Evolutionary conservation across 352 stramenopile species (phyloP), one percentile per base, ranked within the genome.

Genomic region (Thalassiosira livingstoniorum): DNA sequence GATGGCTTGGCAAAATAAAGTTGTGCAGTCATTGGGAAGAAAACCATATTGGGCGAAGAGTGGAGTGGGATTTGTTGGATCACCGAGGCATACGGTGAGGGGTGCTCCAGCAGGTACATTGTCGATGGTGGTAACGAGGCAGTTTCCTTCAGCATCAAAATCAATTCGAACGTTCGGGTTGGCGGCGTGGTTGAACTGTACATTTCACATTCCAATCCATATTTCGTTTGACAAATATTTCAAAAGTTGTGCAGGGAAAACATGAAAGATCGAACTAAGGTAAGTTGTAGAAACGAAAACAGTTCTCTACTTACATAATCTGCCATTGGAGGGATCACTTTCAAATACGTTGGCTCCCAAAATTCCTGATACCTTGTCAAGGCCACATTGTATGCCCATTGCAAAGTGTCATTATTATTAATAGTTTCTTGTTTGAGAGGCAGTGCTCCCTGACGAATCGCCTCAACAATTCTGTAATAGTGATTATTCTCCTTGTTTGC

Each of bases 331-430:
- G 74, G 70, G 57, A 86, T 83, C 45, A 57, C n/a, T 57, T 64
- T 86, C 72, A 25, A 31, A 18, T 21, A 39, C 32, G n/a, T 25
- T 7, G 57, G 57, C 18, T 43, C 57, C 18, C 39, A 43, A 25
- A 60, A 29, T 55, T 67, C 66, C 10, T 60, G 27, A 37, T 39
- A 82, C 31, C 80, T 43, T 18, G 80, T 87, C 15, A 68, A 2
- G 31, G 57, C 80, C 7, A 83, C 74, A 75, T 79, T 80, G 53
- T 77, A 87, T 0, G 80, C 80, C 80, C 80, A 87, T 61, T 83
- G 82, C 0, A 77, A 2, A 15, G 71, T 18, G 27, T 85, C 63
- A 0, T 51, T 32, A 27, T 83, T 70, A 0, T 27, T 21, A 0
- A 67, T 71, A 1, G 71, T 83, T 62, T 76, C 61, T 45, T 80